Evolutionary conservation across 352 stramenopile species (phyloP).

Genomic region (Globisporangium radiosum): DNA sequence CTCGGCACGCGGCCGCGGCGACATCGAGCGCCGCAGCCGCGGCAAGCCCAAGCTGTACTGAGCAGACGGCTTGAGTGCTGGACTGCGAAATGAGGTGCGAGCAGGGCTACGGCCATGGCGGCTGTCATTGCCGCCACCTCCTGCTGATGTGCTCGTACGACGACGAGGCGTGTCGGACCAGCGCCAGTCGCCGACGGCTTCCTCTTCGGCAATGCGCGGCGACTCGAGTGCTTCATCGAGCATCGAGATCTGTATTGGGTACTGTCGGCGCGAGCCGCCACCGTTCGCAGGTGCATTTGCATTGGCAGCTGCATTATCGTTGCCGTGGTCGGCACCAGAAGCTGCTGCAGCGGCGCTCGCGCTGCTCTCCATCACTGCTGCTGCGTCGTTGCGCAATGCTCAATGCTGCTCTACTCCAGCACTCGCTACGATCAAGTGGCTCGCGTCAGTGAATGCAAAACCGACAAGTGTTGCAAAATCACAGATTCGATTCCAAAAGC

Average conservation of each 20-base stretch:
- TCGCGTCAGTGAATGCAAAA: too few species aligned
- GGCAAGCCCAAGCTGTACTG: neutral
- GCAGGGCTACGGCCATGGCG: too few species aligned
- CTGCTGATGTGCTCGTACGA: neutral
- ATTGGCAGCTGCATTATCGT: neutral
- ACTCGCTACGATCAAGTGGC: too few species aligned
- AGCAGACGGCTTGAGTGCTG: neutral
- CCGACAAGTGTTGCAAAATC: too few species aligned
- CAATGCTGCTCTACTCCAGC: too few species aligned
- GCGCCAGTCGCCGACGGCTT: conserved; percentile 2
- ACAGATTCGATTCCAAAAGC: too few species aligned
- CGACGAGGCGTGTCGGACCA: neutral
- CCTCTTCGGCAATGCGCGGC: conserved; percentile 8
- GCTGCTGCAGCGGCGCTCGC: too few species aligned
- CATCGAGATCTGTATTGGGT: conserved; percentile 1
- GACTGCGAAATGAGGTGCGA: too few species aligned
- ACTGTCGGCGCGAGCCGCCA: neutral
- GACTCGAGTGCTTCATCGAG: conserved; percentile 7
- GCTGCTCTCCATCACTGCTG: too few species aligned
- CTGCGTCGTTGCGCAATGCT: too few species aligned
- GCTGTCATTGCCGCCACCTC: too few species aligned
- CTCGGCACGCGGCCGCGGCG: conserved; percentile 34
- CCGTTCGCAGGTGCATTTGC: too few species aligned
- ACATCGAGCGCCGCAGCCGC: conserved; percentile 9
- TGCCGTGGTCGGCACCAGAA: neutral